Evolutionary conservation across 768 basidiomycete species (phyloP).

Genomic region (Russula brevipes): DNA sequence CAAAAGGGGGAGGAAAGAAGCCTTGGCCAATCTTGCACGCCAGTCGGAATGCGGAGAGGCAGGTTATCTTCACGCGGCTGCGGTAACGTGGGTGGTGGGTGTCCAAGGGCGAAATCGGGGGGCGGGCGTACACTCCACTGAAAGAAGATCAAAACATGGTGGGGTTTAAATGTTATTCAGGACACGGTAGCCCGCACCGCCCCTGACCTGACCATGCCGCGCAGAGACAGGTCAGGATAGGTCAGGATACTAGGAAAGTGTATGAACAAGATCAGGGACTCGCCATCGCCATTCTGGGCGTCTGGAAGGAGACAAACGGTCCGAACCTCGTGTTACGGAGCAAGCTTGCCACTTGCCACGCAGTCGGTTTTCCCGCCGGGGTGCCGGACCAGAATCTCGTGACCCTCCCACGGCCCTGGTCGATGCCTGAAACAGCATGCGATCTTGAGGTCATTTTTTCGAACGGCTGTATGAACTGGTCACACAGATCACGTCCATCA

Average conservation of each 20-base stretch:
- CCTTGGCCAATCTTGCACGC: slow-evolving; percentile 9
- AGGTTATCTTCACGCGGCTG: slow-evolving; percentile 11
- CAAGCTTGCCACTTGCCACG: no score
- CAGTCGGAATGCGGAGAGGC: slow-evolving; percentile 7
- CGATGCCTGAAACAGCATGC: no score
- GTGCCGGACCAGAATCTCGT: no score
- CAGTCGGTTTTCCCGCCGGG: no score
- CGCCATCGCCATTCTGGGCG: no score
- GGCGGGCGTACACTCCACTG: neutral
- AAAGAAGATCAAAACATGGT: neutral
- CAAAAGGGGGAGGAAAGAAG: slow-evolving; percentile 12
- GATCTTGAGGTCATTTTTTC: no score
- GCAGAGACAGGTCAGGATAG: no score
- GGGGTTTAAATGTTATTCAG: neutral
- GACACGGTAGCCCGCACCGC: neutral
- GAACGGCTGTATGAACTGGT: neutral
- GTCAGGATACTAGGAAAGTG: no score
- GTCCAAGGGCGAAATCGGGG: slow-evolving; percentile 5
- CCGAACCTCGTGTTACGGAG: no score
- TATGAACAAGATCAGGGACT: no score
- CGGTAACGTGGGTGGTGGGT: slow-evolving; percentile 17
- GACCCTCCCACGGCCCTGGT: no score
- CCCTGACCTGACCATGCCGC: neutral
- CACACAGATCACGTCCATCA: neutral
- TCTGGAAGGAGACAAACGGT: no score